Evolutionary conservation across 192 early-diverging fungal genomes (phyloP), one percentile per base, ranked within the genome.

Genomic region (Rhizoclosmatium globosum): DNA sequence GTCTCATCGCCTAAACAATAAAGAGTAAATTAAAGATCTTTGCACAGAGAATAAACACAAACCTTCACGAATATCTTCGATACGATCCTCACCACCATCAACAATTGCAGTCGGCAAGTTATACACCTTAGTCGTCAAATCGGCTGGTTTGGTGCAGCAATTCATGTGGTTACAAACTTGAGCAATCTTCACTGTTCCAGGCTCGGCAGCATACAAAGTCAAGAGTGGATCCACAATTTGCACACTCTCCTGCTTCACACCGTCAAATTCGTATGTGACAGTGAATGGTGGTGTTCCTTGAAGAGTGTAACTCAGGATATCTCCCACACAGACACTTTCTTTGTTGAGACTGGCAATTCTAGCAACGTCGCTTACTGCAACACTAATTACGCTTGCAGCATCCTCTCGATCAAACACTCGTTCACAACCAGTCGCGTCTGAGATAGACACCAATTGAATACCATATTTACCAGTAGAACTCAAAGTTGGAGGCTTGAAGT

Each of bases 61-160:
- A 89, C 88, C 88, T 82, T 89, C 86, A 15, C 89, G 72, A 74
- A 94, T 91, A 68, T 94, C 92, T 72, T 92, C 91, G 53, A 88
- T 80, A n/a, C 87, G 78, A 46, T 94, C 87, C 19, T 86, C 67
- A 4, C 92, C 92, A 21, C 88, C 90, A 61, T 90, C 90, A 21
- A 94, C 89, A 31, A 87, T 87, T 2, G 89, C 90, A 23, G 82
- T 83, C 42, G 92, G 92, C 42, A 92, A 82, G 19, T 85, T 79
- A 31, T 87, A 86, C 2, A 92, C 84, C 1, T 83, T 75, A 50
- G 83, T 87, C 2, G 46, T 47, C 31, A 94, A 76, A n/a, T 84
- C 45, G 85, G 83, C 47, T 86, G 80, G 64, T 80, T 84, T 80
- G 19, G 77, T 79, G 47, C 92, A 92, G 79, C 93, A 94, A 31